phyloP scores from a whole-genome alignment of 208 protist species.

The Leishmania tropica region DNA sequence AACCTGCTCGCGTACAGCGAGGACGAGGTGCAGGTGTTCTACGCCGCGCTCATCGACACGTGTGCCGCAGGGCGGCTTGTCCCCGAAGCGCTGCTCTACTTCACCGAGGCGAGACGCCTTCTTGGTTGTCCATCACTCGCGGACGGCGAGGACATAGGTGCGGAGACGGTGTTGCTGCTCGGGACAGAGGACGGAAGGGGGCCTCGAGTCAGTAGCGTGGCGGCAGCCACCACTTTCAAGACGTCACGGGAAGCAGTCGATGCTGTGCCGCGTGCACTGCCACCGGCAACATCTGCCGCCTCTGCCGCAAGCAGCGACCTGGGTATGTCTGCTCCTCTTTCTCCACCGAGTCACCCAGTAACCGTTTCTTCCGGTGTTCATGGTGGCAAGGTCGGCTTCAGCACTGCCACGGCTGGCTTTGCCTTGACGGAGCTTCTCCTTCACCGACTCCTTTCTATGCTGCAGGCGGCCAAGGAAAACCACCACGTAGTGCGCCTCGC shows the following conservation, averaged over 20 bases:
- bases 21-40: slow-evolving; percentile 51
- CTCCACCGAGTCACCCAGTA: background rate
- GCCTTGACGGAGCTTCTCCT: slow-evolving; percentile 26
- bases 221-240: background rate
- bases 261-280: background rate
- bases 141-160: slow-evolving; percentile 13
- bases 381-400: background rate
- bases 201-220: background rate
- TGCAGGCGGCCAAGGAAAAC: slow-evolving; percentile 60
- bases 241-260: no score
- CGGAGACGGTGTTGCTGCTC: slow-evolving; percentile 3
- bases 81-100: slow-evolving; percentile 48
- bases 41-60: slow-evolving; percentile 62
- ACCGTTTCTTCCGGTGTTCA: background rate
- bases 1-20: slow-evolving; percentile 9
- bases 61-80: slow-evolving; percentile 62
- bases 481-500: slow-evolving; percentile 44
- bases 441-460: slow-evolving; percentile 55
- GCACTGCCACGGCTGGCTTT: background rate
- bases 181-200: background rate
- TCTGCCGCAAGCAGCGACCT: background rate
- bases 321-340: background rate
- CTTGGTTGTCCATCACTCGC: slow-evolving; percentile 25
- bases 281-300: background rate
- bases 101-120: slow-evolving; percentile 37